phyloP scores from a whole-genome alignment of 108 stramenopile species.

The Skeletonema potamos region DNA sequence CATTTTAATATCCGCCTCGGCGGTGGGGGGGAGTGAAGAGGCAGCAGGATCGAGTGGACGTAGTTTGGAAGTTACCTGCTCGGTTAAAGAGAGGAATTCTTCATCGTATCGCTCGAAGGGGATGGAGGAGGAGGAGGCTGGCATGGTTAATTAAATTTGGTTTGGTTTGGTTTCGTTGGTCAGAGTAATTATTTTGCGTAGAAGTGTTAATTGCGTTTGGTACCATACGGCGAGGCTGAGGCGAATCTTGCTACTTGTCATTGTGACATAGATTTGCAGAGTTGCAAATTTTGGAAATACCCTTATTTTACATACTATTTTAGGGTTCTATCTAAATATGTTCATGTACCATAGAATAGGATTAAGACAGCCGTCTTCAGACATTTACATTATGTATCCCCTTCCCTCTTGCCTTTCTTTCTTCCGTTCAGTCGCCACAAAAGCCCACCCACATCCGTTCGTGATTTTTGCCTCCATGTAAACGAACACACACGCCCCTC shows the following conservation, averaged over 20 bases:
- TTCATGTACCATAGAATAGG: too few relatives aligned
- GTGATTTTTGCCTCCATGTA: not conserved
- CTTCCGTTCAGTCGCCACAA: too few relatives aligned
- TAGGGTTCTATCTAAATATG: too few relatives aligned
- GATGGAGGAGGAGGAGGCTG: conserved; percentile 30
- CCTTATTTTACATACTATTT: not conserved
- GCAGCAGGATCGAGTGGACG: conserved; percentile 41
- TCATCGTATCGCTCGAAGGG: conserved; percentile 94
- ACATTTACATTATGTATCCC: too few relatives aligned
- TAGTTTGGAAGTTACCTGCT: conserved; percentile 78
- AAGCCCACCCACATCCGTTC: not conserved
- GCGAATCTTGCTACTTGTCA: too few relatives aligned
- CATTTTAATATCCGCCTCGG: conserved; percentile 48
- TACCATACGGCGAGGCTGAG: too few relatives aligned
- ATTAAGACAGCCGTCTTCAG: too few relatives aligned
- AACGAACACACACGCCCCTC: not conserved
- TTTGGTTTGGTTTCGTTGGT: not conserved
- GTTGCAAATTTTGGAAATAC: not conserved
- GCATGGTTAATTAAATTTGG: not conserved
- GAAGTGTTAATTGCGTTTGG: too few relatives aligned
- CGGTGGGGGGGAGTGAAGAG: conserved; percentile 25
- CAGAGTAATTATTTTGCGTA: not conserved
- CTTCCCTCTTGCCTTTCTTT: too few relatives aligned
- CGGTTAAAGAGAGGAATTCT: conserved; percentile 88
- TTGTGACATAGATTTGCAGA: not conserved